Evolutionary conservation across 441 rosid genomes (phyloP), one percentile per base, ranked within the genome.

Genomic region (Arabidopsis hybrid): DNA sequence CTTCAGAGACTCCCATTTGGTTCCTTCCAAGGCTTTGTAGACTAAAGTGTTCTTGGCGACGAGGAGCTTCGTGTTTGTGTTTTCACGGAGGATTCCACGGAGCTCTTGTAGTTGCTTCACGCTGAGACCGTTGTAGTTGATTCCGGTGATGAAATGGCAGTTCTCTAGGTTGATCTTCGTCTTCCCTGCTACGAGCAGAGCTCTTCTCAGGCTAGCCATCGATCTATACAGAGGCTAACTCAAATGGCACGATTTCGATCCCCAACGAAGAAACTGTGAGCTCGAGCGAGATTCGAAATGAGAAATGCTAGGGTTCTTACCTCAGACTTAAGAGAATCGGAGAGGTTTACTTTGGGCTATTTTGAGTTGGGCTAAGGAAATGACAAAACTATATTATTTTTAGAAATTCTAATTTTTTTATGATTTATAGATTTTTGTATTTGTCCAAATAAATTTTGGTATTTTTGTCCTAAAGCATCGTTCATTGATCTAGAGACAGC

Each of bases 41-140:
- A 94, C 97, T 5, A 94, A 65, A 5, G 92, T 90, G 86, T 94
- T 94, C 75, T 94, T 90, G 1, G 99, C 99, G 1, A 94, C 92
- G 3, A 94, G 14, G 5, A 94, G 87, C 80, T 80, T 90, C 36
- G 96, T 73, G 38, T 83, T 79, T 35, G 95, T 73, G 52, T 83
- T 75, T 42, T 89, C 96, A 0, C 97, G 97, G 29, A 94, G 79
- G 13, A 85, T 75, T 26, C 84, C 76, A 18, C 97, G 83, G 56
- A 94, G 82, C 8, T 91, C 97, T 71, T 89, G 97, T 40, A 94
- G 84, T 18, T 94, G 95, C 69, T 91, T 90, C 3, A 89, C 97
- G 13, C 89, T 89, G 65, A 91, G 79, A 34, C 97, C 95, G 11
- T 82, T 72, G 85, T 89, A 94, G 63, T 85, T 82, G 74, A 94